A percentile compares a stretch with the other conserved stretches of the same genome.
These are phyloP conservation scores for Fulvia fulva DNA, from an alignment of 2,329 filamentous ascomycete species.

Conservation along the genomic window DNA sequence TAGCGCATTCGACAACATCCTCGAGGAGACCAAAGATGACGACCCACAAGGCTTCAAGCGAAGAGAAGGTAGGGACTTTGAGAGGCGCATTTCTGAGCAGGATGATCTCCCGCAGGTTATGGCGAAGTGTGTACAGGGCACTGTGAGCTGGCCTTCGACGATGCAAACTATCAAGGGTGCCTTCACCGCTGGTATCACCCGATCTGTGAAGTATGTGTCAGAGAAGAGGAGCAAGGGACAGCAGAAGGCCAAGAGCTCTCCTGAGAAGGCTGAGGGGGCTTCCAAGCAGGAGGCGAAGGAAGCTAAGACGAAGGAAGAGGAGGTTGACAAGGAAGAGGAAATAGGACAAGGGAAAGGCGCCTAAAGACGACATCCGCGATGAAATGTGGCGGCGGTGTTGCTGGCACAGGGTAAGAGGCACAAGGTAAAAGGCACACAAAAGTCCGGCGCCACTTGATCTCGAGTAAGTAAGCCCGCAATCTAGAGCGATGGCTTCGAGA, in stretches of 20 bases:
- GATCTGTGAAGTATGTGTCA: constrained; percentile 69
- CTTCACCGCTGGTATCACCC: constrained; percentile 69
- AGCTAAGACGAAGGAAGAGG: neutral
- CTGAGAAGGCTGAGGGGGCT: neutral
- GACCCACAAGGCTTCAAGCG: constrained; percentile 63
- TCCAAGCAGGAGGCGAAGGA: neutral
- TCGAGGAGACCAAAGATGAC: constrained; percentile 69
- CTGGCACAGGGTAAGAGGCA: neutral
- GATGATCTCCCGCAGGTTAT: constrained; percentile 67
- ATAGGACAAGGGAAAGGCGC: neutral
- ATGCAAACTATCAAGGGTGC: constrained; percentile 81
- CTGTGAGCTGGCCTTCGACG: constrained; percentile 87
- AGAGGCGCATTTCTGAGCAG: constrained; percentile 76
- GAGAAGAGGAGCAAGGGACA: constrained; percentile 63
- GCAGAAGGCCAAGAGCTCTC: constrained; percentile 16
- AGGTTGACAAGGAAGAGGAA: neutral
- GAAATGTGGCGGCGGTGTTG: neutral
- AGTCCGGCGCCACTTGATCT: neutral
- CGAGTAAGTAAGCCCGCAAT: neutral
- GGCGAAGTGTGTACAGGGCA: constrained; percentile 73
- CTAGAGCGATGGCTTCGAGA: neutral
- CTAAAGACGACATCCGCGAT: neutral
- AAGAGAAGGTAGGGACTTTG: constrained; percentile 77
- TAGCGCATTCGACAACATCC: constrained; percentile 78
- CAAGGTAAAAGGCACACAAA: neutral